phyloP scores from a whole-genome alignment of 169 alveolate species.

The Amoebophrya sp. region DNA sequence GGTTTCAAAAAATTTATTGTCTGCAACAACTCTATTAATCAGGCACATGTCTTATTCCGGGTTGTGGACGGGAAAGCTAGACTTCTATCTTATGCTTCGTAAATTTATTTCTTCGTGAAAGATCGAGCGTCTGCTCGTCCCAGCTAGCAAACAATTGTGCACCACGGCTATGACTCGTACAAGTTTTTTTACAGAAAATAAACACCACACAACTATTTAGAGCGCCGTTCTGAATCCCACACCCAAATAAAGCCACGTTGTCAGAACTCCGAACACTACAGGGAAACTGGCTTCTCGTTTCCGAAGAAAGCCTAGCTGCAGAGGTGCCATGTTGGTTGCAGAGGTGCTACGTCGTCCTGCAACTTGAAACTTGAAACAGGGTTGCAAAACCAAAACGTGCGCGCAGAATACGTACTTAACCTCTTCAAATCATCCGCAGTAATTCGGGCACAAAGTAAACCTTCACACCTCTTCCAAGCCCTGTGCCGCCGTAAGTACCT shows the following conservation, averaged over 20 bases:
- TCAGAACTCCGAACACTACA: too few relatives aligned
- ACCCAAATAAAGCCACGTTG: too few relatives aligned
- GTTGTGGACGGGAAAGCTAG: neutral
- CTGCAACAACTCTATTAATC: neutral
- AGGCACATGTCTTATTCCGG: neutral
- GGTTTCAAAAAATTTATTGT: neutral
- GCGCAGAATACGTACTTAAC: too few relatives aligned
- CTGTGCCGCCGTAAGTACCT: neutral
- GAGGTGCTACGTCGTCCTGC: neutral
- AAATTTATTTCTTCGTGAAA: neutral
- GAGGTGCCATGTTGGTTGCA: too few relatives aligned
- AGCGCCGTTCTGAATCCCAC: too few relatives aligned
- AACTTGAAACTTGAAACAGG: neutral
- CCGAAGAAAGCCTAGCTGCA: too few relatives aligned
- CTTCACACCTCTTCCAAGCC: neutral
- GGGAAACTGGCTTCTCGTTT: too few relatives aligned
- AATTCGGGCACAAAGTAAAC: neutral
- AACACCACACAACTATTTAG: too few relatives aligned
- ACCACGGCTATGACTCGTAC: neutral
- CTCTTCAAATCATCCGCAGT: neutral
- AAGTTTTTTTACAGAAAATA: too few relatives aligned
- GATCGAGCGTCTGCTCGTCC: neutral
- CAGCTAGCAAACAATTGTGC: neutral
- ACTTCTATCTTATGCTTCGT: neutral
- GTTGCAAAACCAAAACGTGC: neutral